Evolutionary conservation across 345 rosid species (phyloP).

Genomic region (Salix arbutifolia): DNA sequence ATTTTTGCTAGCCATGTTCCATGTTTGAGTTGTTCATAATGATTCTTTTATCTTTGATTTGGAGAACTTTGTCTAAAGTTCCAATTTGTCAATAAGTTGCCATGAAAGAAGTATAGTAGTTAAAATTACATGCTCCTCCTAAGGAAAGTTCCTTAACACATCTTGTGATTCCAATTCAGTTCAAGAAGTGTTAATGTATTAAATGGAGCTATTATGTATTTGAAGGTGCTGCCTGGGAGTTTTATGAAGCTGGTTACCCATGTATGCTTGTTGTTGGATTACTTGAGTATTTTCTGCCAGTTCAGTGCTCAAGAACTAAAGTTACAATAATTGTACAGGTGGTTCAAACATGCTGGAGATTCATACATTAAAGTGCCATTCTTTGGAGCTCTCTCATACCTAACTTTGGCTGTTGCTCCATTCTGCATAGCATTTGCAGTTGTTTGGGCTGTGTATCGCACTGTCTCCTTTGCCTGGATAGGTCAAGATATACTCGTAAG

Average conservation of each 20-base stretch:
- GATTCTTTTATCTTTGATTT: slow-evolving; percentile 4
- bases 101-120: background rate
- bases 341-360: slow-evolving; percentile 68
- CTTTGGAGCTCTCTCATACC: slow-evolving; percentile 78
- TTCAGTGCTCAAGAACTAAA: slow-evolving; percentile 7
- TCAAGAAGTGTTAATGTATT: background rate
- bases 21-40: slow-evolving; percentile 3
- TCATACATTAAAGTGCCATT: slow-evolving; percentile 74
- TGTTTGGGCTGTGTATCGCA: slow-evolving; percentile 80
- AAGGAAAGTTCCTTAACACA: background rate
- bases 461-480: slow-evolving; percentile 72
- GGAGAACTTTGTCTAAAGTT: background rate
- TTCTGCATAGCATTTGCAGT: slow-evolving; percentile 88
- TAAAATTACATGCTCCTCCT: background rate
- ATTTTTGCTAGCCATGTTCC: slow-evolving; percentile 1
- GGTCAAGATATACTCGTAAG: slow-evolving; percentile 98
- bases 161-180: background rate
- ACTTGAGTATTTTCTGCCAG: background rate
- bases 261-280: background rate
- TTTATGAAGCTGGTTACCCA: background rate
- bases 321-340: slow-evolving; percentile 41
- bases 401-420: slow-evolving; percentile 84
- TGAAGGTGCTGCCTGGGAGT: background rate
- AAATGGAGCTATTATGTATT: background rate
- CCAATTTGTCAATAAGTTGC: background rate